Evolutionary conservation across 2,329 filamentous ascomycete species (phyloP).

Genomic region (Periconia sp.): DNA sequence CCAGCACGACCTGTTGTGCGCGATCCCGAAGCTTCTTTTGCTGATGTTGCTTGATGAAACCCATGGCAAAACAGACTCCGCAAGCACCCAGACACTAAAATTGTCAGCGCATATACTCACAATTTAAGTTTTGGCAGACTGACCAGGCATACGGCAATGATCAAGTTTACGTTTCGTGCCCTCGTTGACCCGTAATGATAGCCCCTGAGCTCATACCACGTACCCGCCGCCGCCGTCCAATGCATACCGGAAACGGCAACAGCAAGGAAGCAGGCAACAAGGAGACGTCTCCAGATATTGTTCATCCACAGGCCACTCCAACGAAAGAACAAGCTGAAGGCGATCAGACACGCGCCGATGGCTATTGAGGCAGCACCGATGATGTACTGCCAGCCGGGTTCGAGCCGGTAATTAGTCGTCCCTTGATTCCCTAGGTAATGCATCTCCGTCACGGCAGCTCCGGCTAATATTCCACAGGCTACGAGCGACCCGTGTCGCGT

Average conservation of each 20-base stretch:
- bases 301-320: slow-evolving; percentile 78
- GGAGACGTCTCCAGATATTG: slow-evolving; percentile 74
- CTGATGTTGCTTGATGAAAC: slow-evolving; percentile 46
- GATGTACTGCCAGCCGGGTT: slow-evolving; percentile 66
- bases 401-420: slow-evolving; percentile 75
- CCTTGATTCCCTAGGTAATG: slow-evolving; percentile 87
- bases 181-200: slow-evolving; percentile 47
- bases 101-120: slow-evolving; percentile 71
- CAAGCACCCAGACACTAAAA: slow-evolving; percentile 49
- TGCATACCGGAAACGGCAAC: slow-evolving; percentile 85
- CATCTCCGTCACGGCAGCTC: slow-evolving; percentile 81
- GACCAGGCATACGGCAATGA: slow-evolving; percentile 75
- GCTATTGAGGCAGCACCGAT: slow-evolving; percentile 75
- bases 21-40: slow-evolving; percentile 49
- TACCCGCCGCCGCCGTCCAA: slow-evolving; percentile 78
- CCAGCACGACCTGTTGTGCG: slow-evolving; percentile 61
- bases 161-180: slow-evolving; percentile 68
- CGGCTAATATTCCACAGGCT: slow-evolving; percentile 71
- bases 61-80: slow-evolving; percentile 41
- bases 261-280: slow-evolving; percentile 72
- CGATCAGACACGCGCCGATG: slow-evolving; percentile 71
- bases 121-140: slow-evolving; percentile 65
- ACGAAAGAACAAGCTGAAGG: slow-evolving; percentile 78
- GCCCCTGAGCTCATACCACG: slow-evolving; percentile 65
- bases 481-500: slow-evolving; percentile 45